phyloP scores from a whole-genome alignment of 2,329 filamentous ascomycete species.

The Zymoseptoria ardabiliae region DNA sequence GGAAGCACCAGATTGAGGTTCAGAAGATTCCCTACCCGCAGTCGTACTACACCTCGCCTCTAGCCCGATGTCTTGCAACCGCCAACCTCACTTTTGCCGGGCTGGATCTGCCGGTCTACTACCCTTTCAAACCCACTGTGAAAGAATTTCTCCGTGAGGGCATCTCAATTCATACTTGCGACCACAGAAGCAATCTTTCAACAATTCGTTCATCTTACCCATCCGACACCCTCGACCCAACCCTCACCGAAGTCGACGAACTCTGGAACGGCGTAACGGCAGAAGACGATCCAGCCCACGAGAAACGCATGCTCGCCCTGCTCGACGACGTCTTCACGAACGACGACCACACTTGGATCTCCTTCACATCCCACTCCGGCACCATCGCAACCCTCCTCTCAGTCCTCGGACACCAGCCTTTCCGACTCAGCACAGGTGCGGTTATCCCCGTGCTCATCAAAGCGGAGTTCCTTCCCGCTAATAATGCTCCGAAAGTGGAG shows the following conservation, averaged over 20 bases:
- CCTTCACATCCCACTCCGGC: constrained; percentile 54
- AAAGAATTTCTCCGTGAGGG: constrained; percentile 62
- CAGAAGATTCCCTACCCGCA: constrained; percentile 55
- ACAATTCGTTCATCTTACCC: constrained; percentile 50
- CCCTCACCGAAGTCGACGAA: constrained; percentile 52
- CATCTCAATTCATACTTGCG: constrained; percentile 61
- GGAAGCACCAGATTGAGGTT: constrained; percentile 46
- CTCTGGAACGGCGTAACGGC: constrained; percentile 46
- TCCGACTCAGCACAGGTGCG: constrained; percentile 57
- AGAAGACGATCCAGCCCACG: constrained; percentile 47
- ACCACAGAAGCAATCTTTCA: constrained; percentile 51
- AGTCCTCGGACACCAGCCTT: constrained; percentile 55
- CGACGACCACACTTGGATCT: constrained; percentile 50
- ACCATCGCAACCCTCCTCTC: constrained; percentile 47
- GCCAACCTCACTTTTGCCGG: constrained; percentile 55
- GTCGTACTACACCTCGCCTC: constrained; percentile 58
- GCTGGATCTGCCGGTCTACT: constrained; percentile 45
- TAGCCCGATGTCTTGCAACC: constrained; percentile 56
- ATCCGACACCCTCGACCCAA: constrained; percentile 49
- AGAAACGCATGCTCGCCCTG: constrained; percentile 42
- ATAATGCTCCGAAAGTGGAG: constrained; percentile 27
- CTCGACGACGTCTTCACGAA: constrained; percentile 52
- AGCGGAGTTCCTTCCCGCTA: constrained; percentile 41
- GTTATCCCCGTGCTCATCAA: constrained; percentile 62
- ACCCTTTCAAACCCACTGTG: constrained; percentile 51